Base-by-base conservation (phyloP, 75 land plant genomes). In the Cunninghamia lanceolata region DNA sequence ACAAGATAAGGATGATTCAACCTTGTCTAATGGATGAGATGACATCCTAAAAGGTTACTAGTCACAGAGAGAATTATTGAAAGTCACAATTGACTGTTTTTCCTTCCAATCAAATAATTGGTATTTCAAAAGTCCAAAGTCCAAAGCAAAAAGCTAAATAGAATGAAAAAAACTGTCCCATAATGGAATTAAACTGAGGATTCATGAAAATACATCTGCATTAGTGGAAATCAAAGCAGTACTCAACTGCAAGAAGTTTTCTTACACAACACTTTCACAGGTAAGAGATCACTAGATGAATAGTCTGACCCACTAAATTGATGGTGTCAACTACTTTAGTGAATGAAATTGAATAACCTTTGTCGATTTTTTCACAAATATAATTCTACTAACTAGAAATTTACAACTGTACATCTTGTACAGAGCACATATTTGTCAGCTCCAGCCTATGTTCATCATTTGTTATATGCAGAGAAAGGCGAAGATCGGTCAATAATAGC, bases 361-460 rank as follows among this genome's bases (percentile, higher is more conserved):
- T 56, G 63, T 56, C 63, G 28, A 21, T 21, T 56, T 56, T 56
- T 56, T 56, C 25, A 21, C 25, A 21, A 15, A 56, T 56, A 17
- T 19, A 56, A 21, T 21, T 56, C 63, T 56, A 54, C 59, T 54
- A 56, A 56, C 28, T 35, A 8, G 17, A 36, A 75, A 75, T 34
- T 75, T 75, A 75, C 78, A 36, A 75, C 11, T 75, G 78, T 75
- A 75, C 78, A 82, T 56, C 63, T 56, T 56, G 63, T 56, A 46
- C 53, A 46, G 83, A 82, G 47, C 53, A 46, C 53, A 82, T 82
- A 45, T 82, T 21, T 46, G 83, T 46, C 83, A 82, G 35, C 83
- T 82, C 83, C 43, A 82, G 52, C 28, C 83, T 82, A 82, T 82
- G 83, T 30, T 82, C 83, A 46, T 82, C 83, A n/a, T 45, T 46